A percentile compares a stretch with the other conserved stretches of the same genome.
Conservation (phyloP, 2,329 filamentous ascomycete genomes). For the Albifimbria verrucaria region DNA sequence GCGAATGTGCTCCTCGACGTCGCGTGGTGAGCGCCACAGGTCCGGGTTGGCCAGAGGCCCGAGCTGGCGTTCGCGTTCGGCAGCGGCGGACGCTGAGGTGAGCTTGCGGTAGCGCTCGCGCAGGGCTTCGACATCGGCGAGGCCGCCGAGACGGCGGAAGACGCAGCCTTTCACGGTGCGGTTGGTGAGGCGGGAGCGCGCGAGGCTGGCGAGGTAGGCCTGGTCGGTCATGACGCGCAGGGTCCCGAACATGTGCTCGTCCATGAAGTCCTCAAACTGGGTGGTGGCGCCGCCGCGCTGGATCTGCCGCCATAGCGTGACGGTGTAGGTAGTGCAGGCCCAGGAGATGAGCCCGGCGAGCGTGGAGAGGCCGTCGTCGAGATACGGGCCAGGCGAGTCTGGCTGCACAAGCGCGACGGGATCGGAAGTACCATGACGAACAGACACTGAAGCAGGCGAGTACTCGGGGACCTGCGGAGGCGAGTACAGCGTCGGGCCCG, state of each 20-base stretch:
- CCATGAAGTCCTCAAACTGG: slow-evolving; percentile 18
- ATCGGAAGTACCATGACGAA: slow-evolving; percentile 5
- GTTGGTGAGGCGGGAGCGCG: neutral
- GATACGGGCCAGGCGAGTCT: slow-evolving; percentile 9
- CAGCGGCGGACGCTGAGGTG: neutral
- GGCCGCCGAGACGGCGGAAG: neutral
- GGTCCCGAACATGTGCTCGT: slow-evolving; percentile 8
- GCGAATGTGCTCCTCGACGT: slow-evolving; percentile 17
- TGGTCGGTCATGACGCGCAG: neutral
- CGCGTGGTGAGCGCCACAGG: slow-evolving; percentile 19
- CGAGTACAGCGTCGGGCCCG: neutral
- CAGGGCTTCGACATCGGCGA: neutral
- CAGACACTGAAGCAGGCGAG: too few relatives aligned
- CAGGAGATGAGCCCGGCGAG: slow-evolving; percentile 20
- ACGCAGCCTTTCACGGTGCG: neutral
- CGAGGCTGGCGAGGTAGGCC: neutral
- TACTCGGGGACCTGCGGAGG: neutral
- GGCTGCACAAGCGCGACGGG: neutral
- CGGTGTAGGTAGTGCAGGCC: slow-evolving; percentile 16
- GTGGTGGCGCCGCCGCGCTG: slow-evolving; percentile 5
- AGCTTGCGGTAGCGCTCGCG: neutral
- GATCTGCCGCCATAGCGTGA: slow-evolving; percentile 17
- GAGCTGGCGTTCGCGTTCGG: slow-evolving; percentile 14
- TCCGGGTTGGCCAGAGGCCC: slow-evolving; percentile 3
- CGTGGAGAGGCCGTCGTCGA: slow-evolving; percentile 17